Conservation (phyloP, 2,329 filamentous ascomycete genomes). For the Calonectria henricotiae region DNA sequence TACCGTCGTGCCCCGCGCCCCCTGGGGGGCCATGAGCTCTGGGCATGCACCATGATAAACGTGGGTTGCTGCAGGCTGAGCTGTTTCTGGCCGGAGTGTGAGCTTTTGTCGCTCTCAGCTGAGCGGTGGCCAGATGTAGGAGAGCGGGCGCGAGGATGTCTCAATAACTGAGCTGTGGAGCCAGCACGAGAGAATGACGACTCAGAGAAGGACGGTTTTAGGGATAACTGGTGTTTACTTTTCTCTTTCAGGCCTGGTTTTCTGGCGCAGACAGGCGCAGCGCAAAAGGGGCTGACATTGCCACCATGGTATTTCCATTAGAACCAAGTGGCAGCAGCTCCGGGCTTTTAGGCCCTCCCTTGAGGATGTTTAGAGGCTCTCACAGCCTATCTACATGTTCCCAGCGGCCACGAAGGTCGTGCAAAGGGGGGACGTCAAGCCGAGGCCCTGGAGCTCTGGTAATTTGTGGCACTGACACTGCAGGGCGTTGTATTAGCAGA, state of each 20-base stretch:
- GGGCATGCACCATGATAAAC: conserved; percentile 38
- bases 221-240: not conserved
- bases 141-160: conserved; percentile 5
- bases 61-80: conserved; percentile 43
- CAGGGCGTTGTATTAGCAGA: conserved; percentile 31
- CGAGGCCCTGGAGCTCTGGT: conserved; percentile 1
- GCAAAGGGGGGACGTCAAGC: conserved; percentile 13
- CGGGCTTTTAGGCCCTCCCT: not conserved
- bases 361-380: not conserved
- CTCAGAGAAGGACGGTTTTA: conserved; percentile 12
- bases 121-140: conserved; percentile 23
- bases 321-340: not conserved
- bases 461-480: conserved; percentile 24
- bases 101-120: conserved; percentile 29
- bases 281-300: not conserved
- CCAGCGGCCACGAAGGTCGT: not conserved
- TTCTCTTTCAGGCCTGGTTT: not conserved
- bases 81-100: conserved; percentile 28
- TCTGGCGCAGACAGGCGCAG: not conserved
- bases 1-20: conserved; percentile 16
- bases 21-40: conserved; percentile 14
- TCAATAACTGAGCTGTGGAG: conserved; percentile 6
- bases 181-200: conserved; percentile 4
- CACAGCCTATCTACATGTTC: not conserved
- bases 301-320: not conserved